Base-by-base conservation (phyloP, 2,329 filamentous ascomycete genomes). In the Xylariaceae sp. region DNA sequence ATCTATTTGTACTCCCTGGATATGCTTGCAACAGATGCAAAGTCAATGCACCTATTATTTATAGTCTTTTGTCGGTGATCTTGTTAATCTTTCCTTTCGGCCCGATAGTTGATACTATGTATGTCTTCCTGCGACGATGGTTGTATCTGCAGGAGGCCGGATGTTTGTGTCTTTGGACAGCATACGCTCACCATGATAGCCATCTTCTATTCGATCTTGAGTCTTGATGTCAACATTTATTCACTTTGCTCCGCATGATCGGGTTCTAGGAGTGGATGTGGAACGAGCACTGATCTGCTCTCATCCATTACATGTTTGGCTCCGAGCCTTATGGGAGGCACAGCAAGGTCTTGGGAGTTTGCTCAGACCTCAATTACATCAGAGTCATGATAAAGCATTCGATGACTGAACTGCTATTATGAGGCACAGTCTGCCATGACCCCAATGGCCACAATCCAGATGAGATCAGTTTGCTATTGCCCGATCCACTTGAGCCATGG, bases 351-450 rank as follows among this genome's bases (percentile, higher is more conserved):
- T 30, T 30, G 4, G 5, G 23, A 4, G 23, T 30, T 30, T 30
- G 23, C 4, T 4, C 23, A 35, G 56, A 58, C 48, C 45, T 62
- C 55, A 34, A 48, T 44, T 58, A 58, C 60, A 42, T 53, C 55
- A n/a, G 55, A 51, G 62, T 57, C 23, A 42, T 55, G 35, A 9
- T 51, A 51, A 13, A 8, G 34, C 34, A 15, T 47, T 30, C 49
- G 35, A 44, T 44, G 23, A 57, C 55, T 52, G 17, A 56, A 17
- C 34, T 57, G 52, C 50, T 57, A 18, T 39, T 39, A 18, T 57
- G 58, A 51, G 58, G 44, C 62, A 56, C 56, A 55, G 53, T 49
- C n/a, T 44, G 39, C 37, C n/a, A 60, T 58, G 57, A 55, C 37
- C 57, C 51, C 52, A 53, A 60, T 52, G 45, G 37, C 53, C 34